Conservation (phyloP, 805 yeast species). For the Schwanniomyces vanrijiae region DNA sequence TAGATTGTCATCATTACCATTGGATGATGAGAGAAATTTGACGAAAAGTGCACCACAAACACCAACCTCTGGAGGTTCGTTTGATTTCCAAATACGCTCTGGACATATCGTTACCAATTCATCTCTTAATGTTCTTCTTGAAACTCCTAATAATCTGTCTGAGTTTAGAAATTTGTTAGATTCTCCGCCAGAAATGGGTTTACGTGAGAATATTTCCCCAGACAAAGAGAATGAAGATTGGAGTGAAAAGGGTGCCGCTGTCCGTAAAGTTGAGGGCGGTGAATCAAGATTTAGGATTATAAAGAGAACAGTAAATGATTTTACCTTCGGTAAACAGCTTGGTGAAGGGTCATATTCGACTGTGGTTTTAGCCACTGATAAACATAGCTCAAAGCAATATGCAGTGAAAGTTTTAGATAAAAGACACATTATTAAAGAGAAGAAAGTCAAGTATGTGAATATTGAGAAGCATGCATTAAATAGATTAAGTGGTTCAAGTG, state of each 20-base stretch:
- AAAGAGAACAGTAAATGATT: constrained; percentile 39
- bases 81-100: constrained; percentile 28
- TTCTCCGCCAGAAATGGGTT: constrained; percentile 6
- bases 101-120: constrained; percentile 30
- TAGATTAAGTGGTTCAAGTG: constrained; percentile 58
- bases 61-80: constrained; percentile 28
- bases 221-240: constrained; percentile 22
- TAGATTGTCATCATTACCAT: constrained; percentile 19
- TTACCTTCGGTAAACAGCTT: constrained; percentile 39
- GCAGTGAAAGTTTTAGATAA: constrained; percentile 79
- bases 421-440: constrained; percentile 75
- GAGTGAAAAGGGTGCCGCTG: constrained; percentile 38
- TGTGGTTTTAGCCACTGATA: constrained; percentile 47
- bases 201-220: neutral
- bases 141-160: constrained; percentile 23
- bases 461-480: constrained; percentile 80
- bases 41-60: constrained; percentile 29
- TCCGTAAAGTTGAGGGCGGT: constrained; percentile 14
- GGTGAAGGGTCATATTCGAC: constrained; percentile 50
- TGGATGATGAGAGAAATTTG: constrained; percentile 10
- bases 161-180: constrained; percentile 17
- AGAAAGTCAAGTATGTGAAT: constrained; percentile 81
- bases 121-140: constrained; percentile 36
- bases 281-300: constrained; percentile 22
- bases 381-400: constrained; percentile 54